Evolutionary conservation across 2,329 filamentous ascomycete species (phyloP).

Genomic region (Fusarium sp.): DNA sequence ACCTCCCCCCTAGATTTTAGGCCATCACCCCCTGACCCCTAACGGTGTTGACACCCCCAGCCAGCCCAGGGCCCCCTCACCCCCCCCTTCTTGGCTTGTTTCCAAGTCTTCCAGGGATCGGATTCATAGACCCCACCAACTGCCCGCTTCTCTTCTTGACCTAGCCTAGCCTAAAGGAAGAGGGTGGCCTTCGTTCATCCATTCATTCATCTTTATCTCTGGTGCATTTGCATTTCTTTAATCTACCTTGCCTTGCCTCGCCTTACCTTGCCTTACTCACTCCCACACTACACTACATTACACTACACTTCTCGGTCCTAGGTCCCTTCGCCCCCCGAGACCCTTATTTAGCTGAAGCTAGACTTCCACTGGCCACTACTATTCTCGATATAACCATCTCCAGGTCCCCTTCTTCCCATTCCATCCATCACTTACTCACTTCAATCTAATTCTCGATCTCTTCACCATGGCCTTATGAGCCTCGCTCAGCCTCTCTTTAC

Average conservation of each 20-base stretch:
- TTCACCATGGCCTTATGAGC: constrained; percentile 39
- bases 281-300: neutral
- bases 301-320: constrained; percentile 13
- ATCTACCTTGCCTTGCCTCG: constrained; percentile 6
- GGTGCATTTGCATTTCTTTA: constrained; percentile 26
- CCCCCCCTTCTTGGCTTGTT: constrained; percentile 36
- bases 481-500: constrained; percentile 14
- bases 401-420: neutral
- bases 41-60: neutral
- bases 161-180: constrained; percentile 2
- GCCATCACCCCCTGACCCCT: constrained; percentile 21
- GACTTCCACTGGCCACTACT: neutral
- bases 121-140: constrained; percentile 40
- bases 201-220: constrained; percentile 24
- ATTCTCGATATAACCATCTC: constrained; percentile 16
- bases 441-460: constrained; percentile 10
- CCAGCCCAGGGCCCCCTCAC: neutral
- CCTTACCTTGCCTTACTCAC: neutral
- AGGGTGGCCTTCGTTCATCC: neutral
- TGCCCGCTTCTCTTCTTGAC: constrained; percentile 36
- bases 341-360: constrained; percentile 20
- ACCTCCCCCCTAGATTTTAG: constrained; percentile 8
- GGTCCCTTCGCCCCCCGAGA: constrained; percentile 12
- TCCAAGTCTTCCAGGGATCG: constrained; percentile 40
- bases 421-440: neutral